A percentile compares a stretch with the other conserved stretches of the same genome.
These are phyloP conservation scores for Cryomyces antarcticus DNA, from an alignment of 495 filamentous ascomycete genomes.

Conservation along the genomic window DNA sequence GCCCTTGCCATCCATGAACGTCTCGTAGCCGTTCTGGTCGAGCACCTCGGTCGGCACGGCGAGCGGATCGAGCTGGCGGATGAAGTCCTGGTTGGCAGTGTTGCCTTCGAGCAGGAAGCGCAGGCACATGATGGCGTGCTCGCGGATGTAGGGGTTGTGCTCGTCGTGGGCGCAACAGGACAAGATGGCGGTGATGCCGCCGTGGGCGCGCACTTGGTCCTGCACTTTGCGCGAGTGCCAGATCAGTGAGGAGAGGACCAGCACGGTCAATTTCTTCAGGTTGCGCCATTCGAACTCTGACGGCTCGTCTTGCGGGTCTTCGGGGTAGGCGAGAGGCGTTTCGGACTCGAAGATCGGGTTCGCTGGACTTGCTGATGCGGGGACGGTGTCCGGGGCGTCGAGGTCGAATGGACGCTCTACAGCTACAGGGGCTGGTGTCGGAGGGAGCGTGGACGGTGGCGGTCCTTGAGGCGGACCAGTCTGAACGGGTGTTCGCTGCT, in stretches of 20 bases:
- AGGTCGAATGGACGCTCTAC: conserved; percentile 20
- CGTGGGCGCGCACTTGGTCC: conserved; percentile 59
- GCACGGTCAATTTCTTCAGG: conserved; percentile 76
- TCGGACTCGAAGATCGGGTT: conserved; percentile 9
- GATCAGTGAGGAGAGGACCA: conserved; percentile 67
- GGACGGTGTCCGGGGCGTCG: background rate
- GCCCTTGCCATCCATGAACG: conserved; percentile 18
- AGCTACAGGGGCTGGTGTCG: conserved; percentile 9
- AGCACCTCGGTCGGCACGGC: conserved; percentile 19
- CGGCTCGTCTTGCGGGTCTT: conserved; percentile 47
- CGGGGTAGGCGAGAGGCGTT: conserved; percentile 16
- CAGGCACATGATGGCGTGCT: conserved; percentile 77
- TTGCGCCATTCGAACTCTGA: conserved; percentile 85
- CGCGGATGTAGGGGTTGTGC: conserved; percentile 74
- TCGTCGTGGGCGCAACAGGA: conserved; percentile 73
- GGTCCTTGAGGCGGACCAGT: conserved; percentile 2
- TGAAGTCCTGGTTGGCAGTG: no score
- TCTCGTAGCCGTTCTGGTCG: conserved; percentile 21
- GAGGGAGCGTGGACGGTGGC: background rate
- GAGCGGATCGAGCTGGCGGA: background rate
- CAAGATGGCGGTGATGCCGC: conserved; percentile 68
- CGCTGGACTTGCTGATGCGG: background rate
- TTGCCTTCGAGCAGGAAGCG: conserved; percentile 78
- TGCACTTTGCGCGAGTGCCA: conserved; percentile 65
- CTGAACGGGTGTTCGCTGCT: background rate